Evolutionary conservation across 441 rosid genomes (phyloP).

Genomic region (Breynia disticha): DNA sequence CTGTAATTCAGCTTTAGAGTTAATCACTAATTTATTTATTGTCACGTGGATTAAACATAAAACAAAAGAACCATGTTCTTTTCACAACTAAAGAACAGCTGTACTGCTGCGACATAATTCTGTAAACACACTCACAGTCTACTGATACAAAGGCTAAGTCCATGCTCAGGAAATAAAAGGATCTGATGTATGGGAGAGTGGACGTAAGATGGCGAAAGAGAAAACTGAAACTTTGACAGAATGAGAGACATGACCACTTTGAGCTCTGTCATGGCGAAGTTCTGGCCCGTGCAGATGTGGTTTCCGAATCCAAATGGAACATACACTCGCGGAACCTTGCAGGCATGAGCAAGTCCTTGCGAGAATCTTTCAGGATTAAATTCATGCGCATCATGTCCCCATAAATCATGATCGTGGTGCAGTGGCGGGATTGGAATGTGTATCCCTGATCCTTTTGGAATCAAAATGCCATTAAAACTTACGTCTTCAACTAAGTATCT

Average conservation of each 20-base stretch:
- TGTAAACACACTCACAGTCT: constrained; percentile 1
- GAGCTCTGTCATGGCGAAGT: constrained; percentile 40
- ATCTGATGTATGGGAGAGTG: constrained; percentile 33
- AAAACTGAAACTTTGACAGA: constrained; percentile 26
- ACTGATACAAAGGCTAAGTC: constrained; percentile 22
- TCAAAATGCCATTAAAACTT: constrained; percentile 20
- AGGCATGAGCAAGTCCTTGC: constrained; percentile 10
- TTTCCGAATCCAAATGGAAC: constrained; percentile 36
- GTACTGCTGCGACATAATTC: too few species aligned
- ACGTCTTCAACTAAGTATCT: constrained; percentile 26
- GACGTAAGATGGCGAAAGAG: constrained; percentile 27
- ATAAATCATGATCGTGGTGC: constrained; percentile 27
- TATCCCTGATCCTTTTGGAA: constrained; percentile 31
- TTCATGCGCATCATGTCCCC: constrained; percentile 30
- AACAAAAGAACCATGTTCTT: too few species aligned
- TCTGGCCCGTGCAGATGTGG: constrained; percentile 31
- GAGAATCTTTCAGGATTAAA: constrained; percentile 40
- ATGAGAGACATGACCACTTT: constrained; percentile 33
- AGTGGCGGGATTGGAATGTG: constrained; percentile 26
- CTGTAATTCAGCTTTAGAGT: too few species aligned
- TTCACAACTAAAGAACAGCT: too few species aligned
- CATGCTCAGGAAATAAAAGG: constrained; percentile 30
- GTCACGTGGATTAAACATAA: too few species aligned
- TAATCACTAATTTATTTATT: too few species aligned
- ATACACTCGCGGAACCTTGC: constrained; percentile 25